These are phyloP conservation scores for Pseudogymnoascus sp. DNA, from an alignment of 2,329 filamentous ascomycete species.

Conservation along the genomic window DNA sequence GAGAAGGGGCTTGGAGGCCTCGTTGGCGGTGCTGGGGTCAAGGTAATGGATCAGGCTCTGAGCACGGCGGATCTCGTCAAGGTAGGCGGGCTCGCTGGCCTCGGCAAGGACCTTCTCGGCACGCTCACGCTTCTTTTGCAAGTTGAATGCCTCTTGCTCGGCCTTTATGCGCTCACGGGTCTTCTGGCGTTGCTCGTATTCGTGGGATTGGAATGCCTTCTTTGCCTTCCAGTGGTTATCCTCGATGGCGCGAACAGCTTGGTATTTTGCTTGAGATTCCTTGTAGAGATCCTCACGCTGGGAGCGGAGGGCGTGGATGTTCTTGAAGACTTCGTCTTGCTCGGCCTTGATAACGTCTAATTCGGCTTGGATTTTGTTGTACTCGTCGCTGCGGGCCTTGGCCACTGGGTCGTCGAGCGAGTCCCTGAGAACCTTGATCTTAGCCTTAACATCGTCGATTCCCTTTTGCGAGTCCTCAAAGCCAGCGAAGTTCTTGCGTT, in stretches of 20 bases:
- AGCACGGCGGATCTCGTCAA: slow-evolving; percentile 84
- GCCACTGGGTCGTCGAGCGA: slow-evolving; percentile 84
- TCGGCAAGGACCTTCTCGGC: slow-evolving; percentile 72
- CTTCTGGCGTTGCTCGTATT: slow-evolving; percentile 73
- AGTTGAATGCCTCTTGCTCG: slow-evolving; percentile 67
- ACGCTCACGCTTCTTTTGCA: slow-evolving; percentile 67
- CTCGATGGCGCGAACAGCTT: slow-evolving; percentile 76
- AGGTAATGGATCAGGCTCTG: slow-evolving; percentile 87
- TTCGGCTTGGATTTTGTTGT: slow-evolving; percentile 78
- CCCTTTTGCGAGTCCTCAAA: slow-evolving; percentile 81
- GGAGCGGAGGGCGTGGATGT: slow-evolving; percentile 73
- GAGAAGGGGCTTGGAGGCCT: slow-evolving; percentile 54
- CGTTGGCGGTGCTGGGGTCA: slow-evolving; percentile 62
- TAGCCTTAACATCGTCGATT: slow-evolving; percentile 79
- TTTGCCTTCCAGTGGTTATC: slow-evolving; percentile 78
- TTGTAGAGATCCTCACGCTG: slow-evolving; percentile 76
- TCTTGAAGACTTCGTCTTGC: slow-evolving; percentile 87
- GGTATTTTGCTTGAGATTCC: slow-evolving; percentile 81
- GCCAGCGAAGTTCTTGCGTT: slow-evolving; percentile 81
- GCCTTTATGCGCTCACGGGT: slow-evolving; percentile 70
- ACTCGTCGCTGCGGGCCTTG: slow-evolving; percentile 80
- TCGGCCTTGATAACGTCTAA: slow-evolving; percentile 85
- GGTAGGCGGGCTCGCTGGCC: slow-evolving; percentile 78
- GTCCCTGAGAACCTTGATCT: slow-evolving; percentile 86
- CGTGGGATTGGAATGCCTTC: slow-evolving; percentile 75